These are phyloP conservation scores for Leavenworthia alabamica DNA, from an alignment of 345 rosid species.

Conservation along the genomic window DNA sequence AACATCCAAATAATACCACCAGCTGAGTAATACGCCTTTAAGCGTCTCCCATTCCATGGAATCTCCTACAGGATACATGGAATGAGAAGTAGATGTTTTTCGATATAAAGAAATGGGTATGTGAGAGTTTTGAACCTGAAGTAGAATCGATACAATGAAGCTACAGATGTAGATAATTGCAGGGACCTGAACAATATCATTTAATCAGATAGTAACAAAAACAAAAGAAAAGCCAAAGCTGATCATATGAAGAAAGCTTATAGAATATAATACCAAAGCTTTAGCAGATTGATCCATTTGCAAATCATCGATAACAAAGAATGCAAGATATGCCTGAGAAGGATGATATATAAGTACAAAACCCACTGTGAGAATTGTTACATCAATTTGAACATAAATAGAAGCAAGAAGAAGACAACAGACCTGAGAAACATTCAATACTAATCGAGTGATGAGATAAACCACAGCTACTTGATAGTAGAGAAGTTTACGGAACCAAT, in stretches of 20 bases:
- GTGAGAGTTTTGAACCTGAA: constrained; percentile 52
- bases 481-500: constrained; percentile 78
- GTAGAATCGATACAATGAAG: constrained; percentile 67
- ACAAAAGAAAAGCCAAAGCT: neutral
- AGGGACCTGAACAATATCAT: constrained; percentile 53
- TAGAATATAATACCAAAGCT: constrained; percentile 61
- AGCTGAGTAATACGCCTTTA: constrained; percentile 76
- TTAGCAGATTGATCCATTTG: constrained; percentile 77
- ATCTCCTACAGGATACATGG: constrained; percentile 45
- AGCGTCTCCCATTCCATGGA: constrained; percentile 67
- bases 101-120: neutral
- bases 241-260: neutral
- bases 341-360: constrained; percentile 19
- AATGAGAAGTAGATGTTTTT: neutral
- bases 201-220: constrained; percentile 4
- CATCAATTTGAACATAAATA: neutral
- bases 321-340: constrained; percentile 85
- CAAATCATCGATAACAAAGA: constrained; percentile 78
- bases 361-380: neutral
- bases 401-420: constrained; percentile 6
- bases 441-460: constrained; percentile 79
- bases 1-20: constrained; percentile 87
- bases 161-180: constrained; percentile 84
- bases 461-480: constrained; percentile 94
- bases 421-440: constrained; percentile 87